phyloP scores from a whole-genome alignment of 2,329 filamentous ascomycete genomes.

The Cryoendolithus antarcticus region DNA sequence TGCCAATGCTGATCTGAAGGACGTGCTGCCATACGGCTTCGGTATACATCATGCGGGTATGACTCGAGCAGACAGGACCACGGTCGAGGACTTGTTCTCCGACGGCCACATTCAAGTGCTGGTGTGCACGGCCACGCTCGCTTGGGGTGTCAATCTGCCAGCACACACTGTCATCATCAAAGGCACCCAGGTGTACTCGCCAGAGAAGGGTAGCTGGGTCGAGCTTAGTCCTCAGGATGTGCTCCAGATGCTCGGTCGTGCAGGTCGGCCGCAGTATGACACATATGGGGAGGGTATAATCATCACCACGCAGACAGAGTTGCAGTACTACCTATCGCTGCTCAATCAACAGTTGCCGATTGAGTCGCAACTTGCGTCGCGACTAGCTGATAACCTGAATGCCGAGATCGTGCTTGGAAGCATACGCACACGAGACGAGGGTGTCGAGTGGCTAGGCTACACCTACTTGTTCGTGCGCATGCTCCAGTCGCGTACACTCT shows the following conservation, averaged over 20 bases:
- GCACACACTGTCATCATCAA: conserved; percentile 99
- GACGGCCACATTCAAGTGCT: conserved; percentile 88
- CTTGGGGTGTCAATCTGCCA: conserved; percentile 97
- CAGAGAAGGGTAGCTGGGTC: conserved; percentile 97
- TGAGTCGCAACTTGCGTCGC: conserved; percentile 89
- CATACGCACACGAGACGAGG: conserved; percentile 80
- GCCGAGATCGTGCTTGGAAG: conserved; percentile 93
- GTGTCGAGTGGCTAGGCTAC: conserved; percentile 97
- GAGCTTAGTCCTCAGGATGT: conserved; percentile 96
- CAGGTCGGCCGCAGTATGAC: conserved; percentile 90
- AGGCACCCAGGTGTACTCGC: conserved; percentile 93
- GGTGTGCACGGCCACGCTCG: conserved; percentile 90
- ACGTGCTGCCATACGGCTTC: conserved; percentile 88
- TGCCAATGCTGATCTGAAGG: conserved; percentile 79
- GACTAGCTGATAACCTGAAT: conserved; percentile 88
- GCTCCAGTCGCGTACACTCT: conserved; percentile 86
- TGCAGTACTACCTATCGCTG: conserved; percentile 93
- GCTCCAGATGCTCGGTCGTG: conserved; percentile 95
- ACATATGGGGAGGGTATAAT: conserved; percentile 98
- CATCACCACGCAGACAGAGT: conserved; percentile 87
- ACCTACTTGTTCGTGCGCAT: conserved; percentile 97
- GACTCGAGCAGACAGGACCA: conserved; percentile 85
- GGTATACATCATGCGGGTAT: conserved; percentile 98
- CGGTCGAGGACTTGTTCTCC: conserved; percentile 88
- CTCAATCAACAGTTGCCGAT: conserved; percentile 96